phyloP scores from a whole-genome alignment of 1,284 basidiomycete species.

The Cryptococcus deneoformans region DNA sequence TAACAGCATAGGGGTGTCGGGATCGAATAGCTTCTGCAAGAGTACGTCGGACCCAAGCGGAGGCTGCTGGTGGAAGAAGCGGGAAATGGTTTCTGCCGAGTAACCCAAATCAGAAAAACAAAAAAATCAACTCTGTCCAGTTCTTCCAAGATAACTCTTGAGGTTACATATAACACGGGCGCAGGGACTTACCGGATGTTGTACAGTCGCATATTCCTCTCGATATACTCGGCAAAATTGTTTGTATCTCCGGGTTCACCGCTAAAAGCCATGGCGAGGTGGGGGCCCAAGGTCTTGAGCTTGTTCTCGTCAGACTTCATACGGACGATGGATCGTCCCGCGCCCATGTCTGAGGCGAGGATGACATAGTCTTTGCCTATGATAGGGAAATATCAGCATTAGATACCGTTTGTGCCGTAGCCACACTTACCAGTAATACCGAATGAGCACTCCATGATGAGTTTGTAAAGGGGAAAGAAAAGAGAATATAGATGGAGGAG shows the following conservation, averaged over 20 bases:
- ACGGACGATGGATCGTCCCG: conserved; percentile 86
- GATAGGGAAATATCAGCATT: conserved; percentile 51
- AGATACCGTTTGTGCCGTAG: neutral
- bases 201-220: conserved; percentile 92
- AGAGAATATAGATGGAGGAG: neutral
- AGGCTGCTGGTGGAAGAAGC: conserved; percentile 86
- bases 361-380: conserved; percentile 88
- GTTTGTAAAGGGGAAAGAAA: neutral
- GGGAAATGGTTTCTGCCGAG: conserved; percentile 51
- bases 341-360: conserved; percentile 85
- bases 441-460: conserved; percentile 53
- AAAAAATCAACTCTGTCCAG: neutral
- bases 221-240: conserved; percentile 94
- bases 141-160: conserved; percentile 3
- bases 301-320: conserved; percentile 99
- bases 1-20: conserved; percentile 84
- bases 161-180: no score
- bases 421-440: conserved; percentile 48
- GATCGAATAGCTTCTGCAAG: conserved; percentile 89
- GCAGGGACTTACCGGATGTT: conserved; percentile 69
- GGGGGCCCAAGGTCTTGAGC: conserved; percentile 85
- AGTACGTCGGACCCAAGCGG: conserved; percentile 89
- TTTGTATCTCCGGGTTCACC: conserved; percentile 97
- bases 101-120: neutral
- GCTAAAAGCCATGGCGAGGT: conserved; percentile 92